A percentile compares a stretch with the other conserved stretches of the same genome.
Evolutionary conservation across 2,329 filamentous ascomycete species (phyloP).

Genomic region (Torrubiella hemipterigena): DNA sequence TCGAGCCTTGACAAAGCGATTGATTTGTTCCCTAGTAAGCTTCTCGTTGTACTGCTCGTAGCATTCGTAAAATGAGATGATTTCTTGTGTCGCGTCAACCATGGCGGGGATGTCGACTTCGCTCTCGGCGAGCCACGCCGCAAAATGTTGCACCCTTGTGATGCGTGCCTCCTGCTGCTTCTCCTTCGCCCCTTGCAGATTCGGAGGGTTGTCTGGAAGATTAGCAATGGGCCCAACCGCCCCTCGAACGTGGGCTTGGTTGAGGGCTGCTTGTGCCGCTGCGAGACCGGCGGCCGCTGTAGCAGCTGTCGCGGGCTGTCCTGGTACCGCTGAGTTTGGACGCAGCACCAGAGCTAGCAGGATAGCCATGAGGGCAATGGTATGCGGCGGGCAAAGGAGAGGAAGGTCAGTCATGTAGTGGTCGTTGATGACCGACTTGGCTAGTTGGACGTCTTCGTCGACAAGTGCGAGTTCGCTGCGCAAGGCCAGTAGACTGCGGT

Average conservation of each 20-base stretch:
- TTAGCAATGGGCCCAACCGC: slow-evolving; percentile 2
- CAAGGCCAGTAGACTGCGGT: slow-evolving; percentile 65
- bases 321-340: slow-evolving; percentile 29
- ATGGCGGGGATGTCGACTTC: slow-evolving; percentile 74
- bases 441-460: slow-evolving; percentile 67
- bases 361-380: slow-evolving; percentile 77
- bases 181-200: slow-evolving; percentile 21
- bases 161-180: slow-evolving; percentile 43
- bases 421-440: slow-evolving; percentile 80
- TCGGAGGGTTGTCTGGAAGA: slow-evolving; percentile 1
- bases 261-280: slow-evolving; percentile 35
- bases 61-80: slow-evolving; percentile 77
- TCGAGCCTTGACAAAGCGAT: slow-evolving; percentile 46
- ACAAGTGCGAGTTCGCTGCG: slow-evolving; percentile 57
- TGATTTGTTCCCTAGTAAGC: slow-evolving; percentile 44
- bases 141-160: slow-evolving; percentile 52
- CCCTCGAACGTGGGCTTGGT: slow-evolving; percentile 28
- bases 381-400: slow-evolving; percentile 72
- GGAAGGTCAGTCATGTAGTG: slow-evolving; percentile 89
- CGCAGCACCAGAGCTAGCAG: slow-evolving; percentile 74
- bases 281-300: slow-evolving; percentile 31
- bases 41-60: slow-evolving; percentile 51
- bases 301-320: slow-evolving; percentile 16
- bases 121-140: slow-evolving; percentile 77
- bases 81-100: slow-evolving; percentile 82